Conservation (phyloP, 352 stramenopile species). For the Phytophthora nicotianae region DNA sequence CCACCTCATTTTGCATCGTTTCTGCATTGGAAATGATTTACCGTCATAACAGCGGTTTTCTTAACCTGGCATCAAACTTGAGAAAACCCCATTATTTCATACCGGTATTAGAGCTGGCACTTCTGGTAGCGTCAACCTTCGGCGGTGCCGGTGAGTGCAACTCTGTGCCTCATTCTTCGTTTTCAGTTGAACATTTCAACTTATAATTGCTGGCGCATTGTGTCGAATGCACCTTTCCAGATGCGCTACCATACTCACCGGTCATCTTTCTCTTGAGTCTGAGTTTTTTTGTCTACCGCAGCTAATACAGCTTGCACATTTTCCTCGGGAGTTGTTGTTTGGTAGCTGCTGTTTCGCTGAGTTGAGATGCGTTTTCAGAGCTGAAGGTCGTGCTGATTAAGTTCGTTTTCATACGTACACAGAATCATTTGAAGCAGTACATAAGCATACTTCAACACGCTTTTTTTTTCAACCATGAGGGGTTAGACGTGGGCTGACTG, state of each 20-base stretch:
- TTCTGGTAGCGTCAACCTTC: too few species aligned
- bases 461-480: constrained; percentile 68
- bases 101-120: not conserved
- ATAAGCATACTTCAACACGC: constrained; percentile 52
- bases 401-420: constrained; percentile 31
- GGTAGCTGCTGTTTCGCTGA: not conserved
- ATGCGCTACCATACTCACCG: constrained; percentile 75
- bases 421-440: constrained; percentile 59
- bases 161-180: constrained; percentile 4
- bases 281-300: constrained; percentile 48
- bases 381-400: constrained; percentile 5
- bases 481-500: constrained; percentile 56
- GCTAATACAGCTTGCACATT: not conserved
- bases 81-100: not conserved
- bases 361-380: not conserved
- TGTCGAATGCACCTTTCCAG: constrained; percentile 76
- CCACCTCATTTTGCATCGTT: constrained; percentile 16
- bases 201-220: constrained; percentile 53
- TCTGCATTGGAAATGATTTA: constrained; percentile 45
- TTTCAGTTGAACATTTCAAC: too few species aligned
- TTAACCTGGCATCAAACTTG: not conserved
- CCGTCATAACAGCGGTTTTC: constrained; percentile 3
- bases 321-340: constrained; percentile 22
- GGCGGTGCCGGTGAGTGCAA: too few species aligned
- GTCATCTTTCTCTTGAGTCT: constrained; percentile 65